Percentiles rank a stretch among this genome's conserved stretches.
Evolutionary conservation across 768 basidiomycete species (phyloP).

Genomic region (Amanita phalloides): DNA sequence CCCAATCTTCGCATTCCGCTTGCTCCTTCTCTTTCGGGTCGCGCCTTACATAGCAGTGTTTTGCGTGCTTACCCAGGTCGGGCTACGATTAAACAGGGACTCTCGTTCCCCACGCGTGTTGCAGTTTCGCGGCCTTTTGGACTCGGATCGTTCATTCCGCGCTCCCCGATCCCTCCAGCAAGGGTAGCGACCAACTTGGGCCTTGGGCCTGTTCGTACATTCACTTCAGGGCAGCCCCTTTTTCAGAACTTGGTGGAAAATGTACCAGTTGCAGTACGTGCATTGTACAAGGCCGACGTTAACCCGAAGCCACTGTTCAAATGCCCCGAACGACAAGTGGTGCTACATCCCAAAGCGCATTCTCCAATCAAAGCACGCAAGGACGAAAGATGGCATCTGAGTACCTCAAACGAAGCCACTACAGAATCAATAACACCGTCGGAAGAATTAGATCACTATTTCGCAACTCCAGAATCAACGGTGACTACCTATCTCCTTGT

Average conservation of each 20-base stretch:
- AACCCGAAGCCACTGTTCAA: constrained; percentile 27
- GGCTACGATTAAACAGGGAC: constrained; percentile 33
- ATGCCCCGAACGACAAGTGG: not conserved
- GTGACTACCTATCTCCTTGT: constrained; percentile 63
- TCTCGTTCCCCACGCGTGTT: constrained; percentile 46
- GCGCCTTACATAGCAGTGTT: constrained; percentile 20
- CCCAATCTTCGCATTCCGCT: constrained; percentile 33
- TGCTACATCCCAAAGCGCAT: not conserved
- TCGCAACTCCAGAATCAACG: constrained; percentile 26
- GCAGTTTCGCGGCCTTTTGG: constrained; percentile 37
- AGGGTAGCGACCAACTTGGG: constrained; percentile 60
- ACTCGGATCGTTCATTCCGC: constrained; percentile 43
- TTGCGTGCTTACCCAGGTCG: constrained; percentile 15
- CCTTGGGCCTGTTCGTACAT: constrained; percentile 65
- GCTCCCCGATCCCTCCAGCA: constrained; percentile 30
- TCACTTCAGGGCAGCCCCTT: constrained; percentile 60
- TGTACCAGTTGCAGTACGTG: constrained; percentile 65
- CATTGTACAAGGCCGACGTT: constrained; percentile 67
- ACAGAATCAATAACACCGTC: not conserved
- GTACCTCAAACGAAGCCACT: not conserved
- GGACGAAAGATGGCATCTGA: not conserved
- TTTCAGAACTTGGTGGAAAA: constrained; percentile 77
- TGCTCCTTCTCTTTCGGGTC: constrained; percentile 15
- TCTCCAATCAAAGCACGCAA: not conserved
- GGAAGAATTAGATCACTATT: constrained; percentile 50